These are phyloP conservation scores for Fraxinus cuspidata DNA, from an alignment of 257 asterid genomes.

Conservation along the genomic window DNA sequence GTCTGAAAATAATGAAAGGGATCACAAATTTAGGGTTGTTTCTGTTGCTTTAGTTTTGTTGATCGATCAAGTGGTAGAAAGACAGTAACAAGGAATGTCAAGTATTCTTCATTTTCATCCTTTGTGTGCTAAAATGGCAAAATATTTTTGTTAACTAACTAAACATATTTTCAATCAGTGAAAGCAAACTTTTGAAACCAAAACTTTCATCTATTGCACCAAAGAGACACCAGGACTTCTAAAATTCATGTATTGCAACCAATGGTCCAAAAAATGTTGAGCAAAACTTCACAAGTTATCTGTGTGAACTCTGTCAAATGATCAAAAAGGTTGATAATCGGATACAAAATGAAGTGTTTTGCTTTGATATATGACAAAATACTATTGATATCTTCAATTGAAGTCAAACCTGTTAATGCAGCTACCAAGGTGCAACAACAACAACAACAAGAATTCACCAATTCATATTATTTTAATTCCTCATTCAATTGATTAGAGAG, in stretches of 20 bases:
- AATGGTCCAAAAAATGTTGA: background rate
- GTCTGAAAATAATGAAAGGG: background rate
- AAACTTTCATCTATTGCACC: background rate
- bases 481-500: background rate
- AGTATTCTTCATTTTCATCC: too few relatives aligned
- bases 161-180: background rate
- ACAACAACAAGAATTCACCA: background rate
- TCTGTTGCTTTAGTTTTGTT: background rate
- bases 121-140: background rate
- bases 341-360: background rate
- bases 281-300: background rate
- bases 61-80: background rate
- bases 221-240: background rate
- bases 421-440: background rate
- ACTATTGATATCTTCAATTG: background rate
- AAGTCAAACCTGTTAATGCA: background rate
- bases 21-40: background rate
- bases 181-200: background rate
- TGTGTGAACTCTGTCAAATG: background rate
- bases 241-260: background rate
- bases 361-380: background rate
- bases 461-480: background rate
- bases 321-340: background rate
- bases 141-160: background rate
- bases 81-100: background rate